phyloP scores from a whole-genome alignment of 495 filamentous ascomycete species.

The Neurospora sp. region DNA sequence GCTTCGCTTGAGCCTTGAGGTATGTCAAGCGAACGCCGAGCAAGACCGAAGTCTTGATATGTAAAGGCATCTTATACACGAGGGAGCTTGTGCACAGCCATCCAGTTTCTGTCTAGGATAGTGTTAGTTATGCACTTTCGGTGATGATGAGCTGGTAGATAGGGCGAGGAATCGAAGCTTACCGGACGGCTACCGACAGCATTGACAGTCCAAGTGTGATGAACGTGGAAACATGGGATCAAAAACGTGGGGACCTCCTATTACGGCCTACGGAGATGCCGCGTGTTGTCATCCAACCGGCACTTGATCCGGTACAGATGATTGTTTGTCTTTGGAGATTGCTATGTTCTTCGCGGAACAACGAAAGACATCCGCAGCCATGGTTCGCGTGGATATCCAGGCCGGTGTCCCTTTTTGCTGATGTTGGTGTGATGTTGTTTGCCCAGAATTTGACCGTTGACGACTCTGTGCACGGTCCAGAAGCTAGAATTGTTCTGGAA shows the following conservation, averaged over 20 bases:
- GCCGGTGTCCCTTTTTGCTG: background rate
- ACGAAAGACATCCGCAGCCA: background rate
- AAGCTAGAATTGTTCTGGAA: conserved; percentile 26
- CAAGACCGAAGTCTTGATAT: background rate
- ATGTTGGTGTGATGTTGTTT: background rate
- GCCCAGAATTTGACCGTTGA: background rate
- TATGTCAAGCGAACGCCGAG: background rate
- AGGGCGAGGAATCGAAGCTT: background rate
- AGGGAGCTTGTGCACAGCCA: background rate
- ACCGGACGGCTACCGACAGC: background rate
- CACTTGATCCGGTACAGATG: background rate
- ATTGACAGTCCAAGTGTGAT: background rate
- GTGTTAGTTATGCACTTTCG: background rate
- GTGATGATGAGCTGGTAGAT: background rate
- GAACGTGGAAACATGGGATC: background rate
- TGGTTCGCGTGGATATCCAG: background rate
- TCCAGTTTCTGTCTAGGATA: background rate
- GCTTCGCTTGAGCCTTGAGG: background rate
- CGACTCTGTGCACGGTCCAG: conserved; percentile 10
- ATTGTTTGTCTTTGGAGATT: background rate
- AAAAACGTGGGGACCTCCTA: background rate
- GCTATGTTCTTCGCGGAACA: background rate
- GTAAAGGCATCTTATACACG: background rate
- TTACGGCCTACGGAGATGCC: background rate
- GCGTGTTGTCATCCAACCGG: background rate